Percentiles rank a stretch among this genome's conserved stretches.
These are phyloP conservation scores for Thermomyces lanuginosus DNA, from an alignment of 2,329 filamentous ascomycete genomes.

Conservation along the genomic window DNA sequence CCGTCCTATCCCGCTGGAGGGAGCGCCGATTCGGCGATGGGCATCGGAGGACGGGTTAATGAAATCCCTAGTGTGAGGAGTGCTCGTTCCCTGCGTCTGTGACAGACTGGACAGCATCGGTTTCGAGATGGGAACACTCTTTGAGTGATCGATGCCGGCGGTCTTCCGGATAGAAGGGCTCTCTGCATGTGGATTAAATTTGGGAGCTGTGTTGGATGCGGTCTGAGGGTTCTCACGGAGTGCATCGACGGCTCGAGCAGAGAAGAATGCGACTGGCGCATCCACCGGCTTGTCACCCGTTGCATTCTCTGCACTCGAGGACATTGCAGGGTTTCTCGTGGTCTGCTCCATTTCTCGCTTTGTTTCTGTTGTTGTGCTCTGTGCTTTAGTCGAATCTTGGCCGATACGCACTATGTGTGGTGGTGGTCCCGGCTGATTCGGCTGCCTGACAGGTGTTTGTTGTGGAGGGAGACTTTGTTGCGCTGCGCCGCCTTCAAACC, in stretches of 20 bases:
- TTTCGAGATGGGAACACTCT: constrained; percentile 54
- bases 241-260: constrained; percentile 47
- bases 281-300: constrained; percentile 4
- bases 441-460: too few relatives aligned
- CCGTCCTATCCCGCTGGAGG: constrained; percentile 14
- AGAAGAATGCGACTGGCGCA: constrained; percentile 49
- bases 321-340: too few relatives aligned
- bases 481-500: too few relatives aligned
- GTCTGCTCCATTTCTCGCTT: too few relatives aligned
- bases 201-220: constrained; percentile 29
- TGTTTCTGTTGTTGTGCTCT: too few relatives aligned
- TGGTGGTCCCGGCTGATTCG: too few relatives aligned
- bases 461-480: too few relatives aligned
- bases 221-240: constrained; percentile 36
- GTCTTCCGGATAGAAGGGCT: constrained; percentile 81
- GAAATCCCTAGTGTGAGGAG: constrained; percentile 17
- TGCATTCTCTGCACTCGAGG: background rate
- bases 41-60: constrained; percentile 21
- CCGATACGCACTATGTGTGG: too few relatives aligned
- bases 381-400: too few relatives aligned
- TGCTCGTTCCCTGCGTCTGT: constrained; percentile 9
- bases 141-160: constrained; percentile 66
- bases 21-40: constrained; percentile 21
- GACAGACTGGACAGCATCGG: constrained; percentile 18
- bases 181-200: constrained; percentile 59